phyloP scores from a whole-genome alignment of 2,329 filamentous ascomycete genomes.

The Leptographium radiaticola region DNA sequence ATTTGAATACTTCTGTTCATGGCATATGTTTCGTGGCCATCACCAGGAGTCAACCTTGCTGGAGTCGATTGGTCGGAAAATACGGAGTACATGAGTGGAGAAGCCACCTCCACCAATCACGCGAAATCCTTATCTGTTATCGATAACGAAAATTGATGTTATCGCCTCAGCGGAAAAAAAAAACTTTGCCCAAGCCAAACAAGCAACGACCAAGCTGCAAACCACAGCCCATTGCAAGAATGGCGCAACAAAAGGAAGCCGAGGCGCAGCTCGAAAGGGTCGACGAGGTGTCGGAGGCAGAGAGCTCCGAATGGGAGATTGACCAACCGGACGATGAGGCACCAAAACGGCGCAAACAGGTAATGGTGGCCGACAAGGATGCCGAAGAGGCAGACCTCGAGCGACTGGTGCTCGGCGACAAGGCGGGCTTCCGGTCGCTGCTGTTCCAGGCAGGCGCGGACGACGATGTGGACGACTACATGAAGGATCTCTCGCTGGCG shows the following conservation, averaged over 20 bases:
- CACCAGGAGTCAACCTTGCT: too few species aligned
- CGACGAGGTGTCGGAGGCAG: constrained; percentile 7
- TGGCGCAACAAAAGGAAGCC: neutral
- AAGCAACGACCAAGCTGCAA: neutral
- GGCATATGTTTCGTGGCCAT: too few species aligned
- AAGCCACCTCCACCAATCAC: neutral
- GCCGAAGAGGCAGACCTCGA: constrained; percentile 77
- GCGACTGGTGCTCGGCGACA: constrained; percentile 76
- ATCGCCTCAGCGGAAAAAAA: neutral
- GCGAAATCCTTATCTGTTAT: neutral
- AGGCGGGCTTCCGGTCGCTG: constrained; percentile 64
- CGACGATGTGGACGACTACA: constrained; percentile 21
- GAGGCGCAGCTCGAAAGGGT: neutral
- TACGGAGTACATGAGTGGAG: too few species aligned
- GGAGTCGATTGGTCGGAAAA: too few species aligned
- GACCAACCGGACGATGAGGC: neutral
- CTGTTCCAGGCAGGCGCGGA: constrained; percentile 45
- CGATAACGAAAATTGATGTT: neutral
- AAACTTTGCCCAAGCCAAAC: neutral
- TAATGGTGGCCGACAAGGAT: constrained; percentile 50
- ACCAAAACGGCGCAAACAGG: neutral
- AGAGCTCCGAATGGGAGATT: neutral
- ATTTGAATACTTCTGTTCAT: too few species aligned
- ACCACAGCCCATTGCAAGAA: constrained; percentile 1
- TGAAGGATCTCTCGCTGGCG: constrained; percentile 19